phyloP scores from a whole-genome alignment of 345 rosid genomes.

The Eucalyptus tenuipes region DNA sequence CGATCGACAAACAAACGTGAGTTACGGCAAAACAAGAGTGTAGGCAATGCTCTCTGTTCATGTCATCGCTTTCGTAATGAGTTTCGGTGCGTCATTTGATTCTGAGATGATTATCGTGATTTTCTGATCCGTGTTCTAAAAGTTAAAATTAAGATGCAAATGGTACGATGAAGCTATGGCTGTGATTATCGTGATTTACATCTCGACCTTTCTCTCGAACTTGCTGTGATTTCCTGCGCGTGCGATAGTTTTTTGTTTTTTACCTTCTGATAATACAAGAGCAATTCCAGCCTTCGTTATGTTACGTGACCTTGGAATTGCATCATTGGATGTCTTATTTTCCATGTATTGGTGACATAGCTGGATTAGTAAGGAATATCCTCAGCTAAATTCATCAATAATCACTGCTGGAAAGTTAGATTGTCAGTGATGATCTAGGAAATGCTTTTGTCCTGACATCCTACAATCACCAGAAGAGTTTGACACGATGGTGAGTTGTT shows the following conservation, averaged over 20 bases:
- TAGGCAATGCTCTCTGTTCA: neutral
- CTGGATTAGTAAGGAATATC: neutral
- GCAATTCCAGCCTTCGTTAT: neutral
- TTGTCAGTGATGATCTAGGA: neutral
- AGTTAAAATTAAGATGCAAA: neutral
- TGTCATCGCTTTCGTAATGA: neutral
- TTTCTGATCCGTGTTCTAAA: neutral
- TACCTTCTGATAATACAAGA: neutral
- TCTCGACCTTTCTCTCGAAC: neutral
- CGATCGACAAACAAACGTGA: neutral
- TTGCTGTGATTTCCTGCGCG: neutral
- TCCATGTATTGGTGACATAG: neutral
- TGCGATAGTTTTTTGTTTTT: accelerated
- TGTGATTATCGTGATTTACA: neutral
- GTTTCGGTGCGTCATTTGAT: neutral
- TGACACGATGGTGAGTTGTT: no score
- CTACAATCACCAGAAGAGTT: neutral
- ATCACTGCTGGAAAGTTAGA: neutral
- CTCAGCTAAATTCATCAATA: neutral
- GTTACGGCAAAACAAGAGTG: neutral
- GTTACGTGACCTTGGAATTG: neutral
- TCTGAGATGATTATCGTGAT: neutral
- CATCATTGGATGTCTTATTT: neutral
- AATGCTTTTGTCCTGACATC: neutral
- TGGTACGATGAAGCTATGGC: neutral